Conservation (phyloP, 129 eudicot species). For the Flaveria bidentis region DNA sequence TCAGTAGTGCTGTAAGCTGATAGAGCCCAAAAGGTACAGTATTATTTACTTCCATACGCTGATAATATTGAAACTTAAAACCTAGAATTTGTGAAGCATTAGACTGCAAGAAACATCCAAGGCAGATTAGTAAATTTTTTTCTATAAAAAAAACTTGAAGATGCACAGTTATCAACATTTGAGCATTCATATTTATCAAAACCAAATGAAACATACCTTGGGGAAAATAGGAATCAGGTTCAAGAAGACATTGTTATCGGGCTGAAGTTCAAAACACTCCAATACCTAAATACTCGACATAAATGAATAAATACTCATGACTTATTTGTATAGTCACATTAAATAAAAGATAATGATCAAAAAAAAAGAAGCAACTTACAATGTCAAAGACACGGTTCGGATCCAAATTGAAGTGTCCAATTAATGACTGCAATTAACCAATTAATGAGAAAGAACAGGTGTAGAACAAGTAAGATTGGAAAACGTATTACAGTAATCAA, state of each 20-base stretch:
- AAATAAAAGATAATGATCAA: not conserved
- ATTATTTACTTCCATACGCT: slow-evolving; percentile 71
- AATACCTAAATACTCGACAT: slow-evolving; percentile 55
- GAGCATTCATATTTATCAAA: not conserved
- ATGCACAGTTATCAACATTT: not conserved
- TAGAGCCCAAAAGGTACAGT: slow-evolving; percentile 85
- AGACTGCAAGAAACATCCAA: slow-evolving; percentile 64
- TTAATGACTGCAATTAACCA: slow-evolving; percentile 72
- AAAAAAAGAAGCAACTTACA: slow-evolving; percentile 48
- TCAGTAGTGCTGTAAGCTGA: slow-evolving; percentile 89
- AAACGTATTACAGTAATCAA: slow-evolving; percentile 7
- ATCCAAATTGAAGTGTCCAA: slow-evolving; percentile 98
- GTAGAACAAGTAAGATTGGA: slow-evolving; percentile 5
- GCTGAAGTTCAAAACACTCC: slow-evolving; percentile 98
- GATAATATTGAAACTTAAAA: slow-evolving; percentile 92
- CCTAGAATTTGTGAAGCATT: slow-evolving; percentile 98
- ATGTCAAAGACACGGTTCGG: slow-evolving; percentile 99
- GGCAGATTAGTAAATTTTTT: slow-evolving; percentile 13
- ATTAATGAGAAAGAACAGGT: slow-evolving; percentile 25
- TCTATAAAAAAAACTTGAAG: not conserved
- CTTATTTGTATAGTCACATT: not conserved
- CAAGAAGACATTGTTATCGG: slow-evolving; percentile 76
- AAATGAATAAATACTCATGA: slow-evolving; percentile 19
- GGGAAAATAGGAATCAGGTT: slow-evolving; percentile 94
- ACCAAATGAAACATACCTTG: slow-evolving; percentile 55